phyloP scores from a whole-genome alignment of 352 stramenopile species.

The Phytophthora meadii region DNA sequence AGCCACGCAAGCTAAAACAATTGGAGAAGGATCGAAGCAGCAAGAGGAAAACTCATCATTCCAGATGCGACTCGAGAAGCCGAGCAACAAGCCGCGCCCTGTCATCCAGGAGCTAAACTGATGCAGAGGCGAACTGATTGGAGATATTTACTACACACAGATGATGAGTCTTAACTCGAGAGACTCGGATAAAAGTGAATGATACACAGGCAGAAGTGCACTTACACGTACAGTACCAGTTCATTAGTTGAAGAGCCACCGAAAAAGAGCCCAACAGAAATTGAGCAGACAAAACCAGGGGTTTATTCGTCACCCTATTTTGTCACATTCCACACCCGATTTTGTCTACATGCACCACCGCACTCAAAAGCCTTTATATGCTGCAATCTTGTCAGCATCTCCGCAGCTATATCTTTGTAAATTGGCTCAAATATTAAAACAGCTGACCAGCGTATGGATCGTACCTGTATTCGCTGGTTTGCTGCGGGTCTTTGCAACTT shows the following conservation, averaged over 20 bases:
- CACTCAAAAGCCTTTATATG: constrained; percentile 5
- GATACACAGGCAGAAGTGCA: constrained; percentile 17
- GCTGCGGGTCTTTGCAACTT: constrained; percentile 62
- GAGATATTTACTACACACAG: constrained; percentile 36
- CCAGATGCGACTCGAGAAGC: constrained; percentile 46
- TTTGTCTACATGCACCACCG: constrained; percentile 19
- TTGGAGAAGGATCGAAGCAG: constrained; percentile 15
- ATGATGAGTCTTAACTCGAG: neutral
- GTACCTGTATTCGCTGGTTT: constrained; percentile 1
- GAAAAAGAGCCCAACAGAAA: too few species aligned
- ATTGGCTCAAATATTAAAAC: neutral
- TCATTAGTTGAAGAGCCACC: too few species aligned
- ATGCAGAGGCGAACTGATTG: constrained; percentile 9
- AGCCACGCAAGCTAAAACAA: constrained; percentile 11
- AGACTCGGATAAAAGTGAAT: constrained; percentile 29
- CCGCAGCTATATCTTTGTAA: constrained; percentile 35
- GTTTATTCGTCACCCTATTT: neutral
- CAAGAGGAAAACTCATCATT: constrained; percentile 22
- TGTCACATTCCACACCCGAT: neutral
- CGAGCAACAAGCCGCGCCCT: constrained; percentile 50
- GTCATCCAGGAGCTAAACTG: constrained; percentile 85
- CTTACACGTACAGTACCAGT: too few species aligned
- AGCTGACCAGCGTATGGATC: neutral
- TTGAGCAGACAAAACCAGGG: too few species aligned
- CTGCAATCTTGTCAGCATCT: constrained; percentile 1